Conservation (phyloP, 2,329 filamentous ascomycete species). For the Lojkania enalia region DNA sequence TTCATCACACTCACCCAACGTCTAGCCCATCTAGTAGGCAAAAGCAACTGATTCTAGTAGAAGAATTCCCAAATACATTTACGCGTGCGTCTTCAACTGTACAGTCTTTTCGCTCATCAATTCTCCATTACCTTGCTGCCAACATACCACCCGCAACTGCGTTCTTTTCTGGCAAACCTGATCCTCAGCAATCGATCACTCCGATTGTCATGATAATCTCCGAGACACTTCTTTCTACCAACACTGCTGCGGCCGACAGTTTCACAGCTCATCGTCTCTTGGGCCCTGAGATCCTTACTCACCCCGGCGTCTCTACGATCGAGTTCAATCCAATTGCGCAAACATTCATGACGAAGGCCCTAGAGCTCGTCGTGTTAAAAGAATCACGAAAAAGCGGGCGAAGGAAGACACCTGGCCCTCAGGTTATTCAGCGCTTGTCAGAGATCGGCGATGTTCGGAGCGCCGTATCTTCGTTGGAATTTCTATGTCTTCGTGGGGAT, state of each 20-base stretch:
- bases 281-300: constrained; percentile 80
- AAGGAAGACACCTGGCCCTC: constrained; percentile 73
- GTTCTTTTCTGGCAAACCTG: constrained; percentile 39
- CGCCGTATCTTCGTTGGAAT: constrained; percentile 89
- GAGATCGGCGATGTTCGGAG: constrained; percentile 91
- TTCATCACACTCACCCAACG: constrained; percentile 12
- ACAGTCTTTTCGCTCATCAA: constrained; percentile 66
- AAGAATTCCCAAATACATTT: constrained; percentile 57
- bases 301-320: constrained; percentile 76
- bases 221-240: constrained; percentile 84
- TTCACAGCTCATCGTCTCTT: constrained; percentile 90
- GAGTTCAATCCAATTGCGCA: constrained; percentile 94
- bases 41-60: constrained; percentile 51
- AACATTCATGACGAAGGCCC: constrained; percentile 79
- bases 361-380: constrained; percentile 81
- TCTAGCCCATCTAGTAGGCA: constrained; percentile 24
- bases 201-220: constrained; percentile 90
- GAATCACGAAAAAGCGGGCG: constrained; percentile 79
- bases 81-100: constrained; percentile 49
- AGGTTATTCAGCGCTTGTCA: constrained; percentile 76
- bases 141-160: constrained; percentile 62
- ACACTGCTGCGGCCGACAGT: constrained; percentile 81
- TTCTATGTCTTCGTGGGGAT: constrained; percentile 83
- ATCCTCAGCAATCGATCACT: constrained; percentile 27
- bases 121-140: constrained; percentile 74